phyloP scores from a whole-genome alignment of 225 moss, liverwort and hornwort species.

The Physcomitrium patens region DNA sequence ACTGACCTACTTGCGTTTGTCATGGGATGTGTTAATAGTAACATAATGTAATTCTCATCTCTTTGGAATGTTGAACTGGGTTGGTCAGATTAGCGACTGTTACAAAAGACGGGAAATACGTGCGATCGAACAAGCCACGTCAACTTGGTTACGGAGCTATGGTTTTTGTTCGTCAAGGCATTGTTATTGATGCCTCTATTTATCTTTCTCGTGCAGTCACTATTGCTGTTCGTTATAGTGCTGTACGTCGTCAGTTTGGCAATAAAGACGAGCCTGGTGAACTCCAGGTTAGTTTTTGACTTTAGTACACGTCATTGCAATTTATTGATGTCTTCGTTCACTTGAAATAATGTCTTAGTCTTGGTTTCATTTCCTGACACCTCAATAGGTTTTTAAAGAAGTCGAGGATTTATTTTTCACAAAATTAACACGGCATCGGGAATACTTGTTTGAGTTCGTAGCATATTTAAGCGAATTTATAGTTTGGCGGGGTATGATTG shows the following conservation, averaged over 20 bases:
- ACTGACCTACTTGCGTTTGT: not conserved
- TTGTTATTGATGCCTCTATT: conserved; percentile 79
- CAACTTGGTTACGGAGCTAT: conserved; percentile 97
- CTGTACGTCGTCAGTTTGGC: conserved; percentile 98
- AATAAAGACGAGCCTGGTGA: conserved; percentile 70
- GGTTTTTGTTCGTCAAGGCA: conserved; percentile 87
- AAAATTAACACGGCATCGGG: not conserved
- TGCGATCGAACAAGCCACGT: conserved; percentile 67
- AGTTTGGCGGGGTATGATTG: conserved; percentile 12
- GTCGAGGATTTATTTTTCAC: not conserved
- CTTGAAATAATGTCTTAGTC: not conserved
- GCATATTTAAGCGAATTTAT: conserved; percentile 16
- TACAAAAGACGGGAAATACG: conserved; percentile 81
- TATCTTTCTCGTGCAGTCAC: conserved; percentile 96
- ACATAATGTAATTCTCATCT: conserved; percentile 17
- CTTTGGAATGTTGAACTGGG: conserved; percentile 28
- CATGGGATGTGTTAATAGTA: conserved; percentile 23
- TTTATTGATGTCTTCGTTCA: conserved; percentile 2
- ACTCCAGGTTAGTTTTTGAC: conserved; percentile 63
- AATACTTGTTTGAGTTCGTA: conserved; percentile 26
- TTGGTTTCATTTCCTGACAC: conserved; percentile 11
- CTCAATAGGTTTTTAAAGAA: conserved; percentile 1
- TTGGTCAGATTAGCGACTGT: conserved; percentile 81
- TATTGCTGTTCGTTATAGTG: conserved; percentile 90
- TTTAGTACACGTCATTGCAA: too few species aligned